A percentile compares a stretch with the other conserved stretches of the same genome.
These are phyloP conservation scores for Lentinula boryana DNA, from an alignment of 768 basidiomycete species.

Conservation along the genomic window DNA sequence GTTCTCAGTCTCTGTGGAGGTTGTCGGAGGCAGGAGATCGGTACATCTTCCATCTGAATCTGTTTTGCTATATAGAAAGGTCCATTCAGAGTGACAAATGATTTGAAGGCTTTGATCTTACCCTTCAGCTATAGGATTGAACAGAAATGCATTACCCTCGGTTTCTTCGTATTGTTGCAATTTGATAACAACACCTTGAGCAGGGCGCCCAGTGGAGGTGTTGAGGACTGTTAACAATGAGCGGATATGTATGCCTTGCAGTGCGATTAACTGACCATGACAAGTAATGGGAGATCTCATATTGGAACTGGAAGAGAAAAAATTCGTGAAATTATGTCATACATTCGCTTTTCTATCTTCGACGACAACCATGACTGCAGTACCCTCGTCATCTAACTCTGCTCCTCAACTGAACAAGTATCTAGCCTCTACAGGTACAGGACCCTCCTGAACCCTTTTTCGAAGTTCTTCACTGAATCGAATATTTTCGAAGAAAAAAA, in stretches of 20 bases:
- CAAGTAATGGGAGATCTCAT: constrained; percentile 85
- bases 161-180: constrained; percentile 46
- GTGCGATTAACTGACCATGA: constrained; percentile 50
- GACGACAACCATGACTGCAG: constrained; percentile 26
- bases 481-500: constrained; percentile 63
- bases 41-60: constrained; percentile 81
- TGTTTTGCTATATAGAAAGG: constrained; percentile 46
- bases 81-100: background rate
- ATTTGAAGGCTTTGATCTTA: constrained; percentile 21
- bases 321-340: background rate
- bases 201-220: constrained; percentile 78
- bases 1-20: constrained; percentile 36
- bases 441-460: constrained; percentile 14
- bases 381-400: constrained; percentile 14
- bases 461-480: background rate
- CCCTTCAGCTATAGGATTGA: constrained; percentile 57
- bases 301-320: too few species aligned
- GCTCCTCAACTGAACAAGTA: constrained; percentile 80
- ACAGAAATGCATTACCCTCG: constrained; percentile 34
- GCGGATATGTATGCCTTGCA: background rate
- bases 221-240: constrained; percentile 61
- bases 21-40: constrained; percentile 56
- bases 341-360: background rate
- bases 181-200: constrained; percentile 56
- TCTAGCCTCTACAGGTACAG: constrained; percentile 83